Base-by-base conservation (phyloP, 2,329 filamentous ascomycete species). In the Sarocladium oryzae region DNA sequence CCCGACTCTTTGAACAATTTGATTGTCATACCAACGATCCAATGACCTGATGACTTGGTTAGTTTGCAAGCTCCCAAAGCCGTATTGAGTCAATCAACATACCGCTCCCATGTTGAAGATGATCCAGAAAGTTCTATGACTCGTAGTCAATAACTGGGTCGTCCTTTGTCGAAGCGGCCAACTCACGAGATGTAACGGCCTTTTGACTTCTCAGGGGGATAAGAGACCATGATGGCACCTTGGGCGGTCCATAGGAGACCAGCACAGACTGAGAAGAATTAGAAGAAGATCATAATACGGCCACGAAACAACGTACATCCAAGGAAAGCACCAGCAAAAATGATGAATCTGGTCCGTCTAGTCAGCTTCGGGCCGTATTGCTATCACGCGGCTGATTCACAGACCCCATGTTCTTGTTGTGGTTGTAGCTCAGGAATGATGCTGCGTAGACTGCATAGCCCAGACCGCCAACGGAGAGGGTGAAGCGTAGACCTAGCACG, bases 91-190 rank as follows among this genome's bases (percentile, higher is more conserved):
- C n/a, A n/a, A n/a, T n/a, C 16, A 9, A 28, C 40, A 4, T 43
- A 43, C 90, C 60, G 84, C 90, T 59, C 91, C 91, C 53, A 91
- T 69, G 69, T 96, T 96, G 77, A 96, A 96, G 62, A 96, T 95
- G 66, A 90, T 84, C 91, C 91, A 96, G 71, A 96, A 96, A 73
- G 24, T 37, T 4, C 43, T 48, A 15, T 28, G 21, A 7, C 11
- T 18, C 23, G 11, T 18, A 7, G n/a, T 45, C 16, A 45, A 23
- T n/a, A 15, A 10, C 40, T 45, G 7, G 5, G 21, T 30, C n/a
- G 8, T 20, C 40, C 21, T n/a, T 4, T 23, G 5, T 21, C 9
- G 7, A 33, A 18, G 24, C 24, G 13, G 21, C 4, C 9, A 13
- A 21, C 43, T 48, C 83, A 84, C 54, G 87, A 87, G 66, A 96